phyloP scores from a whole-genome alignment of 441 rosid species.

The Adansonia rubrostipa region DNA sequence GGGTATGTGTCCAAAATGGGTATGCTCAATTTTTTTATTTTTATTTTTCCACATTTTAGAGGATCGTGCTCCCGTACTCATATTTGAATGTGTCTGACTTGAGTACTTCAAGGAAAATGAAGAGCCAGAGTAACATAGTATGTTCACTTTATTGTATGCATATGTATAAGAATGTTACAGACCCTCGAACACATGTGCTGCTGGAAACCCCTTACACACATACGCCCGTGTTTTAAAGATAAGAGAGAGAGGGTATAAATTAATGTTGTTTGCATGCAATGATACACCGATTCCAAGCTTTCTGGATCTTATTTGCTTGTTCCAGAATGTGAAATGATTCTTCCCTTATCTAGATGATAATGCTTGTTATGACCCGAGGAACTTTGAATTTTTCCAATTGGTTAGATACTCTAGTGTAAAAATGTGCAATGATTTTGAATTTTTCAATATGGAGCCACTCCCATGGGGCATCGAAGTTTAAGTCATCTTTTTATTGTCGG shows the following conservation, averaged over 20 bases:
- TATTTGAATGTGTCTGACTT: too few species aligned
- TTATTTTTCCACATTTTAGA: too few species aligned
- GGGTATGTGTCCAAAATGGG: too few species aligned
- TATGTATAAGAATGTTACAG: neutral
- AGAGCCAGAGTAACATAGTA: too few species aligned
- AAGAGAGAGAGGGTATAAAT: neutral
- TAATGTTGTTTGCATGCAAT: slow-evolving; percentile 7
- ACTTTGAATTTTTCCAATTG: neutral
- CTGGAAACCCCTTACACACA: neutral
- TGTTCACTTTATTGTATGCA: neutral
- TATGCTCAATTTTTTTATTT: too few species aligned
- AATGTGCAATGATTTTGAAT: neutral
- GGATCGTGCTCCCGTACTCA: too few species aligned
- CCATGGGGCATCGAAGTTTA: neutral
- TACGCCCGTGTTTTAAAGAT: too few species aligned
- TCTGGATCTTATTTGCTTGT: neutral
- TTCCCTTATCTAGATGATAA: slow-evolving; percentile 4
- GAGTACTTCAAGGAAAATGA: too few species aligned
- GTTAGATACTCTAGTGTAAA: neutral
- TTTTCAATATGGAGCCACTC: neutral
- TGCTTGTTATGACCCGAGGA: slow-evolving; percentile 1
- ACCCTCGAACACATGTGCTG: neutral
- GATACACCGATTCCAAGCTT: neutral
- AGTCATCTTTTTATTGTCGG: neutral
- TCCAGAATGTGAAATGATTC: neutral